Evolutionary conservation across 192 early-diverging fungal species (phyloP).

Genomic region (Spinellus fusiger): DNA sequence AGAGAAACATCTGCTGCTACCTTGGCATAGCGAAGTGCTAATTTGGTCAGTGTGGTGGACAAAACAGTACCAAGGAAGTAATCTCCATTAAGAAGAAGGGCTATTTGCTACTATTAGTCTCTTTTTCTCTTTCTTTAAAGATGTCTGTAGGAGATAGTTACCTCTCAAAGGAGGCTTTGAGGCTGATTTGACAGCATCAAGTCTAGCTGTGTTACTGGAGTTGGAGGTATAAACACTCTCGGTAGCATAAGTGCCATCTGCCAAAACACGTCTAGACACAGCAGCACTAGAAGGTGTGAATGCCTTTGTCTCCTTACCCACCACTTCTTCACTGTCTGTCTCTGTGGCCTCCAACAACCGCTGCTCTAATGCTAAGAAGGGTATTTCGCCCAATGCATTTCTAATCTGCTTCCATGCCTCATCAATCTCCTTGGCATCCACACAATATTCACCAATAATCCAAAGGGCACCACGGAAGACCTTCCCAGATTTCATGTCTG

Average conservation of each 20-base stretch:
- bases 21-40: slow-evolving; percentile 74
- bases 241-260: slow-evolving; percentile 97
- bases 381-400: slow-evolving; percentile 83
- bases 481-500: slow-evolving; percentile 85
- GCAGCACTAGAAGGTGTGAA: slow-evolving; percentile 20
- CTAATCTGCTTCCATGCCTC: slow-evolving; percentile 78
- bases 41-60: slow-evolving; percentile 83
- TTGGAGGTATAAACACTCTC: slow-evolving; percentile 81
- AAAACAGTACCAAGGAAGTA: slow-evolving; percentile 90
- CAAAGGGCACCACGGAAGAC: slow-evolving; percentile 95
- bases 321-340: slow-evolving; percentile 45
- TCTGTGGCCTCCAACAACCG: slow-evolving; percentile 67
- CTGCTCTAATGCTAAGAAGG: slow-evolving; percentile 91
- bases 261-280: slow-evolving; percentile 74
- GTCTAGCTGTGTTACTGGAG: slow-evolving; percentile 34
- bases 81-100: slow-evolving; percentile 87
- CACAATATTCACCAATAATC: slow-evolving; percentile 97
- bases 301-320: slow-evolving; percentile 10
- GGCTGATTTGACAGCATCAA: slow-evolving; percentile 48
- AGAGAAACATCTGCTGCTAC: slow-evolving; percentile 39
- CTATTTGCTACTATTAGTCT: slow-evolving; percentile 38
- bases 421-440: slow-evolving; percentile 74
- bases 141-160: slow-evolving; percentile 7
- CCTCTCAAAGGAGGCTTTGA: slow-evolving; percentile 68
- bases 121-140: neutral